Base-by-base conservation (phyloP, 129 eudicot genomes). In the Flaveria bidentis region DNA sequence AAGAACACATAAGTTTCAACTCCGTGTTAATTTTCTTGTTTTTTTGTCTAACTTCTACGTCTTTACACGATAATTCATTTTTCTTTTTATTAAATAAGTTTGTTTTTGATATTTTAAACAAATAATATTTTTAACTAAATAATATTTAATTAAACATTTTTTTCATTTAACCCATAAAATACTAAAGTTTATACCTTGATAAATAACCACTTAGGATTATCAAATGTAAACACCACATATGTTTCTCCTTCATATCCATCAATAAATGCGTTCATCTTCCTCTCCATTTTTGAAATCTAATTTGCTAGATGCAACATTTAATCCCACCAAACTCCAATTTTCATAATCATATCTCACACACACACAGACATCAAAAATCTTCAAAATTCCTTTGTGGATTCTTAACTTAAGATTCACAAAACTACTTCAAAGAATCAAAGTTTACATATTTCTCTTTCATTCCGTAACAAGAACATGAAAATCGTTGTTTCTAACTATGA, bases 401-500 rank as follows among this genome's bases (percentile, higher is more conserved):
- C 58, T 56, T 68, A 30, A 66, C 44, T 55, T 51, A 23, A 41
- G 12, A 77, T 51, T 15, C 72, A 12, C 3, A 23, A 67, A 5
- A 67, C 42, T 53, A 53, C 49, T 13, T 18, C 36, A 75, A 75
- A 75, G 72, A 63, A 63, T 62, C 71, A 75, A 62, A 23, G 49
- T 46, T 61, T 63, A 61, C 47, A 47, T 16, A 62, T 47, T 49
- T 28, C 41, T n/a, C 62, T 74, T 30, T 50, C 71, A 47, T 15
- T 30, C 45, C 11, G 57, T 3, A 44, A 67, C 41, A 77, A 55
- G 81, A 75, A 55, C 23, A 18, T 5, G 8, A 77, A 55, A 12
- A 68, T n/a, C 46, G 58, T 77, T 68, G 75, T 22, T 68, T 77
- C 81, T 15, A 68, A 45, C 46, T 77, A 67, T 68, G 75, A 77